phyloP scores from a whole-genome alignment of 345 rosid species.

The Acer campestre region DNA sequence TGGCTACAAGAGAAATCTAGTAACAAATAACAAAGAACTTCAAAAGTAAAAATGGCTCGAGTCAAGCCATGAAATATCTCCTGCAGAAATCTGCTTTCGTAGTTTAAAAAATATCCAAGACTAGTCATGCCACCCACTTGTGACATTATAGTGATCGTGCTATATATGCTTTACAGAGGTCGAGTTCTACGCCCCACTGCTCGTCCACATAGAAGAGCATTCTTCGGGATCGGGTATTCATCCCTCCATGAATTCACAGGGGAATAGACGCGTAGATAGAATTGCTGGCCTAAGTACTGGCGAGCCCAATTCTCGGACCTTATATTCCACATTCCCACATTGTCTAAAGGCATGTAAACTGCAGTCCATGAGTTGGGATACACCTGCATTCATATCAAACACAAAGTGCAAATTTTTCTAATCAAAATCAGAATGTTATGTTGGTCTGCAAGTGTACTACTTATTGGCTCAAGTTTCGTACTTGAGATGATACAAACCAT shows the following conservation, averaged over 20 bases:
- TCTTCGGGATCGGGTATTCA: conserved; percentile 64
- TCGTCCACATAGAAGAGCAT: conserved; percentile 61
- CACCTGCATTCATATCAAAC: conserved; percentile 41
- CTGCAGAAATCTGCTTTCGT: neutral
- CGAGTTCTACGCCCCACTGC: conserved; percentile 43
- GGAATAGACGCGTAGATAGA: conserved; percentile 60
- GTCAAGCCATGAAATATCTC: conserved; percentile 17
- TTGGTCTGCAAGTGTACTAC: too few species aligned
- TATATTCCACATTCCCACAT: conserved; percentile 80
- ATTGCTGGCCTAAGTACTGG: conserved; percentile 73
- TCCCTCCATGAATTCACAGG: conserved; percentile 65
- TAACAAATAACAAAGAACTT: neutral
- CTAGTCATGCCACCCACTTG: conserved; percentile 15
- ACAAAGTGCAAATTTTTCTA: neutral
- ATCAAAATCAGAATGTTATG: too few species aligned
- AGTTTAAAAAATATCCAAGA: neutral
- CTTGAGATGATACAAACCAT: too few species aligned
- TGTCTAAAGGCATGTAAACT: conserved; percentile 68
- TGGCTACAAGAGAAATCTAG: neutral
- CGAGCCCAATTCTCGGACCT: conserved; percentile 75
- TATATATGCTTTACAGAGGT: conserved; percentile 14
- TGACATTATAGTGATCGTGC: conserved; percentile 7
- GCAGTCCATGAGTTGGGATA: conserved; percentile 78
- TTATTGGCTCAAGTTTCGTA: too few species aligned
- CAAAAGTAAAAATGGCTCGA: conserved; percentile 14